Conservation (phyloP, 1,284 basidiomycete genomes). For the Golubevia sp. region DNA sequence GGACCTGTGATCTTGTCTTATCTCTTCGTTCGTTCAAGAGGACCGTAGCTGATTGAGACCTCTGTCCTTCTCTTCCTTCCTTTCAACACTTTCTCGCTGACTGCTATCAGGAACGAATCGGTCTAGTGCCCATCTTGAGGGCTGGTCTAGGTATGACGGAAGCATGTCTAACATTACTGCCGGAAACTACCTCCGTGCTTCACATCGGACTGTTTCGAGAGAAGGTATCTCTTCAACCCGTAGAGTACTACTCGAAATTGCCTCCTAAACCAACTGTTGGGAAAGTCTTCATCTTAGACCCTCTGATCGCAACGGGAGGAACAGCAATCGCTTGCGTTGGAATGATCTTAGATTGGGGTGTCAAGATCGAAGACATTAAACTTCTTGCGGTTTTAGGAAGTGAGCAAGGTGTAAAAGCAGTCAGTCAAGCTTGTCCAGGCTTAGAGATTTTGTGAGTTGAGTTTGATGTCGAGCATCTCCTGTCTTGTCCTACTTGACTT, state of each 20-base stretch:
- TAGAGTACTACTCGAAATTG: slow-evolving; percentile 95
- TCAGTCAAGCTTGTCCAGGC: slow-evolving; percentile 73
- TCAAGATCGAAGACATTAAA: slow-evolving; percentile 70
- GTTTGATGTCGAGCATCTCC: too few relatives aligned
- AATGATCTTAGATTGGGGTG: slow-evolving; percentile 58
- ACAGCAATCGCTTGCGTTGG: slow-evolving; percentile 38
- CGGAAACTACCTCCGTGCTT: slow-evolving; percentile 78
- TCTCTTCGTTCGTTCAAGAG: too few relatives aligned
- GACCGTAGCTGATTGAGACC: too few relatives aligned
- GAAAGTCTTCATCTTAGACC: slow-evolving; percentile 80
- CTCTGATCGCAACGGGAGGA: slow-evolving; percentile 83
- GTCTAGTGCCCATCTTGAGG: slow-evolving; percentile 85
- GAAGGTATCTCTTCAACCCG: slow-evolving; percentile 85
- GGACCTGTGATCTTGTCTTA: too few relatives aligned
- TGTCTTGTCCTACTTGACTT: too few relatives aligned
- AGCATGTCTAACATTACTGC: slow-evolving; percentile 77
- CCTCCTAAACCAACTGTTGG: slow-evolving; percentile 79
- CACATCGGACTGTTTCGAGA: slow-evolving; percentile 89
- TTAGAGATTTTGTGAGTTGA: slow-evolving; percentile 70
- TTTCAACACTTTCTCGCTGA: neutral
- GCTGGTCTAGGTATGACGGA: slow-evolving; percentile 95
- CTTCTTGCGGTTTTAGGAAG: slow-evolving; percentile 82
- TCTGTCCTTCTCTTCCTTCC: too few relatives aligned
- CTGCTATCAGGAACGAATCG: slow-evolving; percentile 70
- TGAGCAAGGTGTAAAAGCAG: slow-evolving; percentile 72